Base-by-base conservation (phyloP, 495 filamentous ascomycete genomes). In the Geopyxis carbonaria region DNA sequence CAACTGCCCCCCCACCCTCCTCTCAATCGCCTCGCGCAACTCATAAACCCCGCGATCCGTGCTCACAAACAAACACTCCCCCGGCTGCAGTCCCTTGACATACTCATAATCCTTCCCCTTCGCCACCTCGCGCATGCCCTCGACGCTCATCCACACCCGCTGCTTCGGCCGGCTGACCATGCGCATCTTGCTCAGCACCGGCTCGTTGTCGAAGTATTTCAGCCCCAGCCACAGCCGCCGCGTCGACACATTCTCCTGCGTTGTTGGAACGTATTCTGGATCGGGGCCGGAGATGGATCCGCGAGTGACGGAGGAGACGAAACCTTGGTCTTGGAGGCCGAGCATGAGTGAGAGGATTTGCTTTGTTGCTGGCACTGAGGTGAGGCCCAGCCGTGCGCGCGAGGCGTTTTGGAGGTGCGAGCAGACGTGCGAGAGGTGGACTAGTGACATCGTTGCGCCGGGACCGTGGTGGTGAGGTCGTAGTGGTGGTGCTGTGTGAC, bases 371-470 rank as follows among this genome's bases (percentile, higher is more conserved):
- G 81, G 80, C 37, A 95, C 68, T 5, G 83, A 89, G 28, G 91
- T 94, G 2, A 92, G 67, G 42, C 79, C 80, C 2, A 97, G 73
- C 0, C 78, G 78, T 5, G 80, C 86, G 56, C 76, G 76, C 34
- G 80, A 76, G 51, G 80, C 80, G 66, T 97, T 97, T 64, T 93
- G 84, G 25, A 97, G 69, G 67, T 95, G 89, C 36, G 83, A 82
- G 63, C 81, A 92, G 51, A 84, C 70, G 66, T 87, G 59, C 37
- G 73, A 62, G 50, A 95, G 70, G 59, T 73, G 72, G 54, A 73
- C 66, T 64, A 97, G 75, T 55, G 84, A 92, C 89, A 95, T 95
- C 34, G 43, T 60, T 50, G 53, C 42, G 50, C n/a, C n/a, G n/a
- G n/a, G n/a, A n/a, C 47, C 43, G 31, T 18, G 32, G 15, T 19